phyloP scores from a whole-genome alignment of 176 grass and related monocot species.

The Phoenix roebelenii region DNA sequence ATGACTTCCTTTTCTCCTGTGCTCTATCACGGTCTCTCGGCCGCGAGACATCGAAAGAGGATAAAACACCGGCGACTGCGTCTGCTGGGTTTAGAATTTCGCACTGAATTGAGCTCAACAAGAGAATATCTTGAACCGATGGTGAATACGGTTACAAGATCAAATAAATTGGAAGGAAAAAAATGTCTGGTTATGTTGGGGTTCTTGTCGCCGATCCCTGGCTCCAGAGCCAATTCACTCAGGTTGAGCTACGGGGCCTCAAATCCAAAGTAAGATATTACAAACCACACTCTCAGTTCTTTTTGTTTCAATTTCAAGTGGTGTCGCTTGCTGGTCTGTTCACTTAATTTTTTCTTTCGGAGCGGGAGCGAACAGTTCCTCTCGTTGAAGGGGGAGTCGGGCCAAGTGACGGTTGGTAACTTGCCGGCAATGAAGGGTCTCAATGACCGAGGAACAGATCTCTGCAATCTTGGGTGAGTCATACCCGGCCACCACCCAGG shows the following conservation, averaged over 20 bases:
- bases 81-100: too few relatives aligned
- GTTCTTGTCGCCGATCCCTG: constrained; percentile 15
- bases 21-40: too few relatives aligned
- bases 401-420: constrained; percentile 71
- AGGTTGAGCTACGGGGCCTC: constrained; percentile 13
- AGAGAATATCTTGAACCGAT: too few relatives aligned
- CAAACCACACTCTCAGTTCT: too few relatives aligned
- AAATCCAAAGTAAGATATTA: constrained; percentile 4
- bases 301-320: neutral
- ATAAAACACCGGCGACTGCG: too few relatives aligned
- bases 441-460: constrained; percentile 65
- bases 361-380: constrained; percentile 42
- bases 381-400: constrained; percentile 47
- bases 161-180: too few relatives aligned
- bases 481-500: constrained; percentile 47
- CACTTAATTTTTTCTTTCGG: neutral
- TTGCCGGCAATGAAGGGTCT: constrained; percentile 59
- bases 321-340: neutral
- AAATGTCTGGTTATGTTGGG: constrained; percentile 10
- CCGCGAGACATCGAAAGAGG: too few relatives aligned
- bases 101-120: too few relatives aligned
- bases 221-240: constrained; percentile 21
- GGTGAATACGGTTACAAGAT: too few relatives aligned
- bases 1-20: too few relatives aligned
- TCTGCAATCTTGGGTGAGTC: constrained; percentile 47